phyloP scores from a whole-genome alignment of 768 basidiomycete species.

The Auriculariales sp. region DNA sequence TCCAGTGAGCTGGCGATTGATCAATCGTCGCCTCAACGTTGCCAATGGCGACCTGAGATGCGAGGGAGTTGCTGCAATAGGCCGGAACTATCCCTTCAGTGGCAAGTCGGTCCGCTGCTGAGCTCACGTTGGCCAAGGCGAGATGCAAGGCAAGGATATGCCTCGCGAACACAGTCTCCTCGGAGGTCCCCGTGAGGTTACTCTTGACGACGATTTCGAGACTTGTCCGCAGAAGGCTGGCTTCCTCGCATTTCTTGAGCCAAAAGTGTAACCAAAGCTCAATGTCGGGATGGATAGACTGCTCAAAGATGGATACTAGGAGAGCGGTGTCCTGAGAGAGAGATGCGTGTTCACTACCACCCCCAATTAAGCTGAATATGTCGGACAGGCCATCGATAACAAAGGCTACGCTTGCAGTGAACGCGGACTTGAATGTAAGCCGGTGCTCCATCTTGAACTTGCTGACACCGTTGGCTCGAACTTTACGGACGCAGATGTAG shows the following conservation, averaged over 20 bases:
- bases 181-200: constrained; percentile 57
- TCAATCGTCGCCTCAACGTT: constrained; percentile 52
- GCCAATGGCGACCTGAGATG: constrained; percentile 60
- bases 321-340: constrained; percentile 73
- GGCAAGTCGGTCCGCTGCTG: constrained; percentile 74
- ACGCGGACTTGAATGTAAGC: constrained; percentile 38
- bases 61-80: constrained; percentile 73
- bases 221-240: constrained; percentile 60
- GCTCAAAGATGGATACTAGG: constrained; percentile 69
- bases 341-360: constrained; percentile 40
- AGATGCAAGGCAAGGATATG: constrained; percentile 80
- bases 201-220: constrained; percentile 56
- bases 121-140: constrained; percentile 58
- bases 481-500: constrained; percentile 61
- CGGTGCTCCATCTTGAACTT: constrained; percentile 45
- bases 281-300: constrained; percentile 56
- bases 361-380: constrained; percentile 49
- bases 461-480: constrained; percentile 32
- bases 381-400: constrained; percentile 53
- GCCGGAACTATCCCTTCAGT: constrained; percentile 69
- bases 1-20: constrained; percentile 62
- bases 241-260: constrained; percentile 70
- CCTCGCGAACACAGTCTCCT: constrained; percentile 58
- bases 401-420: constrained; percentile 48
- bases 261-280: constrained; percentile 57